Evolutionary conservation across 2,329 filamentous ascomycete species (phyloP).

Genomic region (Eutypa lata): DNA sequence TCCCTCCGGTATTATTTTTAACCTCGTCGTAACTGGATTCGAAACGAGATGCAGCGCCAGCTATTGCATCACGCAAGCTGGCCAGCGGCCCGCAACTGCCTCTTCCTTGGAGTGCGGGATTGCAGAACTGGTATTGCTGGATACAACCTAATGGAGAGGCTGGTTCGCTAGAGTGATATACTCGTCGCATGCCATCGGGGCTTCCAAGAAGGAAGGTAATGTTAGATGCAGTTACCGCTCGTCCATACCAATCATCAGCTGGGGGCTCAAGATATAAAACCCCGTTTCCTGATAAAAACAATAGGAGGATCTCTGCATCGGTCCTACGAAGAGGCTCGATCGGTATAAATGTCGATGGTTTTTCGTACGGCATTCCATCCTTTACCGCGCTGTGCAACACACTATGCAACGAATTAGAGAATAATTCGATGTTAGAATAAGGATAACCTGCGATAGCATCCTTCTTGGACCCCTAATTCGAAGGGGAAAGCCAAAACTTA

Average conservation of each 20-base stretch:
- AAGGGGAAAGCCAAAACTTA: too few species aligned
- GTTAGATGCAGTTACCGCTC: not conserved
- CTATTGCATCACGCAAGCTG: constrained; percentile 6
- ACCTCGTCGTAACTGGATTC: not conserved
- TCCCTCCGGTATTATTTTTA: not conserved
- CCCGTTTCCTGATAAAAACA: constrained; percentile 7
- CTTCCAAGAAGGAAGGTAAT: not conserved
- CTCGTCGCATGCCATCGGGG: too few species aligned
- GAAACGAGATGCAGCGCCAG: constrained; percentile 2
- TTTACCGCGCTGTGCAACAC: not conserved
- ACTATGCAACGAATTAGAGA: not conserved
- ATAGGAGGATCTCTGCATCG: constrained; percentile 4
- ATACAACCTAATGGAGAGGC: constrained; percentile 9
- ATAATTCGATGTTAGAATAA: not conserved
- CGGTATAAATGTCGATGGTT: not conserved
- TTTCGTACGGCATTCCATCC: not conserved
- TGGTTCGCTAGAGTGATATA: constrained; percentile 2
- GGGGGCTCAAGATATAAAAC: not conserved
- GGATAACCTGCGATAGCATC: too few species aligned
- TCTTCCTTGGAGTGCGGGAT: not conserved
- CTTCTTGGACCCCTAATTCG: too few species aligned
- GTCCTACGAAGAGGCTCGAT: not conserved
- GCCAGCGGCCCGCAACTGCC: constrained; percentile 8
- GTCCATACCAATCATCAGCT: constrained; percentile 8
- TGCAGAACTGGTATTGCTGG: constrained; percentile 10